These are phyloP conservation scores for Thecamonas trahens DNA, from an alignment of 78 protist species.

Conservation along the genomic window DNA sequence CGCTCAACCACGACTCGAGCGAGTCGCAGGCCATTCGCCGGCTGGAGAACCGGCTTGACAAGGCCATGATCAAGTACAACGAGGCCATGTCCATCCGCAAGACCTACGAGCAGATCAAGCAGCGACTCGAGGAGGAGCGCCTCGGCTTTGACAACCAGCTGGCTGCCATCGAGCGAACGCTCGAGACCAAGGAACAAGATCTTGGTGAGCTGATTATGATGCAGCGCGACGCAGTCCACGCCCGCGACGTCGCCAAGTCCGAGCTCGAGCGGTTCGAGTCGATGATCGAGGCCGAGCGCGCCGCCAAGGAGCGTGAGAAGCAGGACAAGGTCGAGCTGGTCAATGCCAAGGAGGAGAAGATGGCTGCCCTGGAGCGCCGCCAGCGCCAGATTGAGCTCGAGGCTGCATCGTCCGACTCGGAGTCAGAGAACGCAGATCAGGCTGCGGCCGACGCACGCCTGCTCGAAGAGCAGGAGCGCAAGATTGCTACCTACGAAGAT, in stretches of 20 bases:
- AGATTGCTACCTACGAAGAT: conserved; percentile 39
- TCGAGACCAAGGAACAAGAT: conserved; percentile 43
- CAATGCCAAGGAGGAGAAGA: conserved; percentile 18
- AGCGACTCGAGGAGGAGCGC: conserved; percentile 67
- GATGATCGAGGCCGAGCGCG: conserved; percentile 30
- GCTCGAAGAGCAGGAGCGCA: conserved; percentile 30
- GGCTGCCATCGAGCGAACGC: conserved; percentile 51
- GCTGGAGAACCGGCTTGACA: conserved; percentile 68
- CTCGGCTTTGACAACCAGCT: conserved; percentile 57
- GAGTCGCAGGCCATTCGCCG: conserved; percentile 14
- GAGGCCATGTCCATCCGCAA: conserved; percentile 58
- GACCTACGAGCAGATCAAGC: conserved; percentile 68
- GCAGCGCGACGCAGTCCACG: conserved; percentile 55
- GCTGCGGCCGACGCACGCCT: not conserved
- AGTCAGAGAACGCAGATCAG: not conserved
- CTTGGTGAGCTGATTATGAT: conserved; percentile 39
- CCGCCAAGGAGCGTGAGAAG: conserved; percentile 14
- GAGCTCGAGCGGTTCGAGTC: conserved; percentile 38
- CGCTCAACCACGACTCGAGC: not conserved
- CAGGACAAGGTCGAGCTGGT: conserved; percentile 16
- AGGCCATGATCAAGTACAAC: conserved; percentile 54
- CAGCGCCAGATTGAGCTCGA: not conserved
- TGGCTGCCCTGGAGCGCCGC: not conserved
- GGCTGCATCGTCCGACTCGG: not conserved
- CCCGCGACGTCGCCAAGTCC: conserved; percentile 32